Percentiles rank a stretch among this genome's conserved stretches.
These are phyloP conservation scores for Tricholoma furcatifolium DNA, from an alignment of 768 basidiomycete species.

Conservation along the genomic window DNA sequence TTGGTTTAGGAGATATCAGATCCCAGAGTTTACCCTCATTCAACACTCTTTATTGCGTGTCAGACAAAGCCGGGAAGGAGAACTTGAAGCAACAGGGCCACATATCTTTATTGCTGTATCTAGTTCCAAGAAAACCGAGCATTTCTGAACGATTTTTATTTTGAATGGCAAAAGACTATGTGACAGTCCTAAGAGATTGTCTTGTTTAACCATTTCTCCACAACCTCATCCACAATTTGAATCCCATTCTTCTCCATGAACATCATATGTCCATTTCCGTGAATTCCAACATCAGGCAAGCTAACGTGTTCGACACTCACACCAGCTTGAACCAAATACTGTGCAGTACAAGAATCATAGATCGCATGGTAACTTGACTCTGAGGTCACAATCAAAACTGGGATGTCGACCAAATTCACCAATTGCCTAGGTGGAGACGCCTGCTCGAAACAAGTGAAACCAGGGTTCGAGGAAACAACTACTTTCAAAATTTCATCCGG, in stretches of 20 bases:
- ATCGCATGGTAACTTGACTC: conserved; percentile 50
- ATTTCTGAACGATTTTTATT: neutral
- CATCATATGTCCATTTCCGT: conserved; percentile 56
- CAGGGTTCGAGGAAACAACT: conserved; percentile 24
- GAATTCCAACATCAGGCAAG: conserved; percentile 42
- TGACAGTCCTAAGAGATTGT: neutral
- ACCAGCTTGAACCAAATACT: conserved; percentile 43
- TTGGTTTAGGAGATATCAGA: no score
- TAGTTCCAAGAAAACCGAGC: no score
- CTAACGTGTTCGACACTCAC: conserved; percentile 40
- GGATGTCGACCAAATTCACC: conserved; percentile 39
- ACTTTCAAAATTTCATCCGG: conserved; percentile 33
- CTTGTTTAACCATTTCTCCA: conserved; percentile 36
- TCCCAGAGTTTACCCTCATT: no score
- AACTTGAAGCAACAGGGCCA: no score
- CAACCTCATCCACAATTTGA: conserved; percentile 39
- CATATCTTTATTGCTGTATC: no score
- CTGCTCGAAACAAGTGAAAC: conserved; percentile 43
- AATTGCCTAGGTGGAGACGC: conserved; percentile 39
- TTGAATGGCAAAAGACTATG: no score
- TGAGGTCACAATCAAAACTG: conserved; percentile 47
- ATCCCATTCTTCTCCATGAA: conserved; percentile 52
- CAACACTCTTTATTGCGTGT: no score
- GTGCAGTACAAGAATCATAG: conserved; percentile 45
- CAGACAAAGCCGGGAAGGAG: neutral